Evolutionary conservation across 345 rosid genomes (phyloP), one percentile per base, ranked within the genome.

Genomic region (Litchi chinensis): DNA sequence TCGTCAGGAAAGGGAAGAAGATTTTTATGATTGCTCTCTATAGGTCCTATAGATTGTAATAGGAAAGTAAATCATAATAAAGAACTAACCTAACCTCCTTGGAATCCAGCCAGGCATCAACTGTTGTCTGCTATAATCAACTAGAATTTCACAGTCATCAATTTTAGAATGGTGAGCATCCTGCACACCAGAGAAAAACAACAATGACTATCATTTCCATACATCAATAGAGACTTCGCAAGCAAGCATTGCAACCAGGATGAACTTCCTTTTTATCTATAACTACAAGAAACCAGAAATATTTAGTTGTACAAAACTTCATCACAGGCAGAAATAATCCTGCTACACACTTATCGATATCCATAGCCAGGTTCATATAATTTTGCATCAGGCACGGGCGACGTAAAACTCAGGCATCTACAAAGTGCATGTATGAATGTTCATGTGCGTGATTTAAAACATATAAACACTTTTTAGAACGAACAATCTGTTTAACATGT

Each of bases 101-200:
- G 99, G 99, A 80, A 96, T 92, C 98, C 98, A 96, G 22, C 99
- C 99, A 22, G 93, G 94, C 98, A 96, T 94, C 83, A 94, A 66
- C 71, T 87, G 94, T 73, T 96, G 98, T 63, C 98, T 77, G 83
- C 88, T 88, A 81, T 92, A 96, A 88, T 94, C 99, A 83, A 93
- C 98, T 76, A 92, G 83, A 83, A 94, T 84, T 87, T 92, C 97
- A 43, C 84, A 81, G 76, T 88, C 93, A 80, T 95, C 97, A 32
- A 96, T 84, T 24, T 82, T 40, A 10, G 97, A 87, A 85, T 90
- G 98, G 79, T 96, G 92, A 56, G 95, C 97, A 71, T 92, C 94
- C 99, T 94, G 85, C 72, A 37, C 22, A 71, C 11, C 68, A 79
- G 44, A 69, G 44, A 74, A 21, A 46, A 18, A 16, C 40, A 69